Percentiles rank a stretch among this genome's conserved stretches.
Evolutionary conservation across 257 asterid genomes (phyloP).

Genomic region (Jacaranda copaia): DNA sequence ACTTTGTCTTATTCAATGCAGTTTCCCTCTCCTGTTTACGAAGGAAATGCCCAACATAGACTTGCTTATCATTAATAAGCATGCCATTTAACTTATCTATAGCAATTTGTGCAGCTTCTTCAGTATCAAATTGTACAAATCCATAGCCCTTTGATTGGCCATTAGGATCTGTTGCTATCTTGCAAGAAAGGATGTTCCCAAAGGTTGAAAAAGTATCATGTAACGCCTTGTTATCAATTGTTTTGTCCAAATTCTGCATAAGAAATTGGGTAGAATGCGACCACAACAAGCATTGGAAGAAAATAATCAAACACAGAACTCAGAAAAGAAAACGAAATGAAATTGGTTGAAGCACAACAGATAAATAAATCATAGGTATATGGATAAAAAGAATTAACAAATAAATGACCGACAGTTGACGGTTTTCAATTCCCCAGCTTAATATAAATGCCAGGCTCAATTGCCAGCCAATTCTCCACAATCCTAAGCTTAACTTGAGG

Average conservation of each 20-base stretch:
- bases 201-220: constrained; percentile 70
- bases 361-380: neutral
- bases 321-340: neutral
- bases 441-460: neutral
- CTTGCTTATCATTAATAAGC: constrained; percentile 76
- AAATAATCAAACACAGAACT: neutral
- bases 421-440: constrained; percentile 5
- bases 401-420: neutral
- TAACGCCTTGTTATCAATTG: constrained; percentile 68
- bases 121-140: constrained; percentile 66
- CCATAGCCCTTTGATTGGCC: constrained; percentile 80
- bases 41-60: constrained; percentile 70
- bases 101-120: constrained; percentile 64
- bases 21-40: constrained; percentile 75
- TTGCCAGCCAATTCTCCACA: neutral
- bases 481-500: neutral
- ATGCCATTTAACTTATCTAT: constrained; percentile 73
- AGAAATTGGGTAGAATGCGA: neutral
- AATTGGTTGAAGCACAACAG: neutral
- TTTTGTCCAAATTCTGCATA: constrained; percentile 58
- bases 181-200: constrained; percentile 80
- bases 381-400: neutral
- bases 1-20: constrained; percentile 42
- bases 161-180: constrained; percentile 63
- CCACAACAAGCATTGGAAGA: neutral